These are phyloP conservation scores for Syzygium aromaticum DNA, from an alignment of 345 rosid genomes.

Conservation along the genomic window DNA sequence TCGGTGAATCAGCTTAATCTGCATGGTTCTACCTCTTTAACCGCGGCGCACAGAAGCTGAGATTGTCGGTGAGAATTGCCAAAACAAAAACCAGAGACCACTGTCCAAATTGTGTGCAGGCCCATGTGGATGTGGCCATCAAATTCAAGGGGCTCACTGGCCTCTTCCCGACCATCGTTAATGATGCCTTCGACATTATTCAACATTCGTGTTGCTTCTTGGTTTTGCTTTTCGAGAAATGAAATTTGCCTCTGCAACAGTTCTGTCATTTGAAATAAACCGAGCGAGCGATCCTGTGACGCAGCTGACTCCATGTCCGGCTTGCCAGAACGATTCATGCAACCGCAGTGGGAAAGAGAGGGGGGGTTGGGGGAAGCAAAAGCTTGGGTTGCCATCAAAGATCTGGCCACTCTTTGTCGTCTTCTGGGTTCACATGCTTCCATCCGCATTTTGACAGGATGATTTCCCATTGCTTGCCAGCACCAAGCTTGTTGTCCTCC, in stretches of 20 bases:
- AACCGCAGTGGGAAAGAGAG: background rate
- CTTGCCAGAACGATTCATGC: background rate
- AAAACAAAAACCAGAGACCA: background rate
- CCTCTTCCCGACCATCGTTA: background rate
- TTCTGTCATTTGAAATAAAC: background rate
- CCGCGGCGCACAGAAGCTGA: background rate
- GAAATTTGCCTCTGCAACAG: background rate
- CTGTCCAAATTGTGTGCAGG: background rate
- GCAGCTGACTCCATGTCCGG: background rate
- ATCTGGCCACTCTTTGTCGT: background rate
- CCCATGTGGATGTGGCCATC: background rate
- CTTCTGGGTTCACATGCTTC: background rate
- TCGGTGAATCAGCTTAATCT: background rate
- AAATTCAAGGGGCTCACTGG: background rate
- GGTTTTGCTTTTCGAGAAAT: background rate
- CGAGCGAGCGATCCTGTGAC: background rate
- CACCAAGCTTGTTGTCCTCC: background rate
- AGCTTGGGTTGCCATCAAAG: background rate
- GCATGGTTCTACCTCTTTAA: background rate
- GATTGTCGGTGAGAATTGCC: background rate
- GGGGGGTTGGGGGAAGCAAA: background rate
- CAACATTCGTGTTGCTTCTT: background rate
- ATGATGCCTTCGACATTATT: background rate
- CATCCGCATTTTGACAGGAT: background rate
- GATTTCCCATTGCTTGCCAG: background rate